Evolutionary conservation across 192 early-diverging fungal genomes (phyloP).

Genomic region (Rhizoclosmatium sp.): DNA sequence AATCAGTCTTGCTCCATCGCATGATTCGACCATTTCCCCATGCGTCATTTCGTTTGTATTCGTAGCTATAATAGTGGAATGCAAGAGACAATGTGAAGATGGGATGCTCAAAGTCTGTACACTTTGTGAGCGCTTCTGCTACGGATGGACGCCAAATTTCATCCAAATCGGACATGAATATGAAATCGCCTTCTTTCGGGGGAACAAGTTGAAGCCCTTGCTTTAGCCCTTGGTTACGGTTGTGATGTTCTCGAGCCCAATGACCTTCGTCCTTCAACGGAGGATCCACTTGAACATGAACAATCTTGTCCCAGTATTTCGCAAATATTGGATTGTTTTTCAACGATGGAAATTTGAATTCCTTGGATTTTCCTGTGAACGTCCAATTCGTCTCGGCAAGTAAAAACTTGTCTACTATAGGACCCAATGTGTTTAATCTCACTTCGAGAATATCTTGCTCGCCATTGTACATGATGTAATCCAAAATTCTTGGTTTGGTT

Average conservation of each 20-base stretch:
- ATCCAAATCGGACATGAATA: background rate
- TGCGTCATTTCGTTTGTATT: background rate
- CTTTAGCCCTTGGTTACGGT: background rate
- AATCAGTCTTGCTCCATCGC: background rate
- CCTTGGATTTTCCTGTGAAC: background rate
- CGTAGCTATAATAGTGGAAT: background rate
- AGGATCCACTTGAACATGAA: background rate
- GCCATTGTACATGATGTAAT: conserved; percentile 10
- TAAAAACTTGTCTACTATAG: background rate
- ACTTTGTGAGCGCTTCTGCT: background rate
- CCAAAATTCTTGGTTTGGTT: background rate
- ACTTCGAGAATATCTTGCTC: background rate
- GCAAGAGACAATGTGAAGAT: background rate
- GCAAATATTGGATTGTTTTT: background rate
- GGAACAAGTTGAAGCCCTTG: background rate
- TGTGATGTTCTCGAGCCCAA: background rate
- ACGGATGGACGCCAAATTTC: background rate
- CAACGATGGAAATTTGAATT: background rate
- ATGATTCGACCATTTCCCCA: background rate
- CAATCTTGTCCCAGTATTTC: background rate
- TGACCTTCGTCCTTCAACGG: background rate
- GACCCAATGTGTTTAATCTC: background rate
- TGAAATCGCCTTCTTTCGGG: background rate
- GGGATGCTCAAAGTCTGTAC: background rate
- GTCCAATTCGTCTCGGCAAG: background rate